Percentiles rank a stretch among this genome's conserved stretches.
Evolutionary conservation across 352 stramenopile species (phyloP).

Genomic region (Globisporangium orthogonon): DNA sequence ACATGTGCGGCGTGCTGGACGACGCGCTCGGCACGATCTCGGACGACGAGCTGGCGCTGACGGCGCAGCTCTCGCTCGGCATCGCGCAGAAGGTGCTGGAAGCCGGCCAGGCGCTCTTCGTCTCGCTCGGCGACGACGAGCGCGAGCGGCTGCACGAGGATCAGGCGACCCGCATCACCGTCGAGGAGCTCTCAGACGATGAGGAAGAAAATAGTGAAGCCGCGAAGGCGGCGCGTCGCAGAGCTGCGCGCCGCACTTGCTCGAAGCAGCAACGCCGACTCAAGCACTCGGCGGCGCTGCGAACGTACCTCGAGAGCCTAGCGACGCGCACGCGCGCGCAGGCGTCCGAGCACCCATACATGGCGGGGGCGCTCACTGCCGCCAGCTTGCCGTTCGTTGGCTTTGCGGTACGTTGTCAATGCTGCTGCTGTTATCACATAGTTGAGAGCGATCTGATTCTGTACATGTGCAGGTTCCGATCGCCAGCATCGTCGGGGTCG

Average conservation of each 20-base stretch:
- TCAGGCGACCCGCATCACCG: slow-evolving; percentile 53
- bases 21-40: slow-evolving; percentile 69
- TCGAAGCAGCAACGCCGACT: slow-evolving; percentile 18
- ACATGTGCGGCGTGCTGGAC: slow-evolving; percentile 71
- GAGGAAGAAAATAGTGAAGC: slow-evolving; percentile 15
- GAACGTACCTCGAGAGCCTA: slow-evolving; percentile 42
- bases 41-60: slow-evolving; percentile 58
- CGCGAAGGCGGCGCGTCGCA: slow-evolving; percentile 4
- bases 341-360: slow-evolving; percentile 48
- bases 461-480: slow-evolving; percentile 49
- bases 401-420: slow-evolving; percentile 38
- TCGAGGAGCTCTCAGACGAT: slow-evolving; percentile 54
- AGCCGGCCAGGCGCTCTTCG: slow-evolving; percentile 59
- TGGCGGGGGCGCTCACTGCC: slow-evolving; percentile 51
- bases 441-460: too few species aligned
- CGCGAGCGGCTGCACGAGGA: slow-evolving; percentile 26
- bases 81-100: slow-evolving; percentile 71
- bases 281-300: slow-evolving; percentile 33
- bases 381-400: slow-evolving; percentile 70
- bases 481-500: slow-evolving; percentile 57
- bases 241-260: background rate
- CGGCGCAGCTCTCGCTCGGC: slow-evolving; percentile 63
- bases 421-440: too few species aligned
- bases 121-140: slow-evolving; percentile 66
- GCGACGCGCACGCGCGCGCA: slow-evolving; percentile 29